Conservation (phyloP, 106 monocot genomes). For the Platanthera zijinensis region DNA sequence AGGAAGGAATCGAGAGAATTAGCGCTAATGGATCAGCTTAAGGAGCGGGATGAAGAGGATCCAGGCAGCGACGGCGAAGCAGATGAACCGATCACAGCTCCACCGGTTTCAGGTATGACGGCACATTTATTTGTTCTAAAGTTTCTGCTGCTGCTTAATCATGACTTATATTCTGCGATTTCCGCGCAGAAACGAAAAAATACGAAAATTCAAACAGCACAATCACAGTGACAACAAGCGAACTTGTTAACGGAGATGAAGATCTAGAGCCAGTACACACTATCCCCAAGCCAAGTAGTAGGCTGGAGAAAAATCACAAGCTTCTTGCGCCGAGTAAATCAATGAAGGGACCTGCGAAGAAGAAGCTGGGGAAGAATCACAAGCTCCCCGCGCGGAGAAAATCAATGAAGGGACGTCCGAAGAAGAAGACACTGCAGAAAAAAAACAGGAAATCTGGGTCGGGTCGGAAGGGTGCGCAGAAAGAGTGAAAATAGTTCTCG, state of each 20-base stretch:
- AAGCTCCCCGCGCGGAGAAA: too few species aligned
- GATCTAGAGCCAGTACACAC: neutral
- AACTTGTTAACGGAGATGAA: slow-evolving; percentile 8
- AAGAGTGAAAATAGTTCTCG: too few species aligned
- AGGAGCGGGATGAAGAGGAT: slow-evolving; percentile 11
- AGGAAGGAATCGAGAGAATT: slow-evolving; percentile 72
- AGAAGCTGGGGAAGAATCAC: slow-evolving; percentile 2
- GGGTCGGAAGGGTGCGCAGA: too few species aligned
- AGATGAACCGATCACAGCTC: slow-evolving; percentile 17
- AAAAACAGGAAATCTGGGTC: too few species aligned
- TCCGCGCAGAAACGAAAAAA: slow-evolving; percentile 11
- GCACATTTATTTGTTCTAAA: neutral
- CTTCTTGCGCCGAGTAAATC: slow-evolving; percentile 1
- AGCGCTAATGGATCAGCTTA: slow-evolving; percentile 36
- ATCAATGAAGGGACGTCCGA: too few species aligned
- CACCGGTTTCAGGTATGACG: slow-evolving; percentile 25
- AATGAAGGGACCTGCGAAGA: neutral
- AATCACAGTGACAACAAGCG: slow-evolving; percentile 16
- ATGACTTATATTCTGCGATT: neutral
- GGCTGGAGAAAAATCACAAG: slow-evolving; percentile 7
- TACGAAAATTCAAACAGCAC: slow-evolving; percentile 7
- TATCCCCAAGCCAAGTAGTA: neutral
- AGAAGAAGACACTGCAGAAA: too few species aligned
- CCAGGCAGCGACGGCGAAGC: slow-evolving; percentile 17
- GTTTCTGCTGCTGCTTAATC: neutral